Conservation (phyloP, 1,284 basidiomycete species). For the Inonotus hispidus region DNA sequence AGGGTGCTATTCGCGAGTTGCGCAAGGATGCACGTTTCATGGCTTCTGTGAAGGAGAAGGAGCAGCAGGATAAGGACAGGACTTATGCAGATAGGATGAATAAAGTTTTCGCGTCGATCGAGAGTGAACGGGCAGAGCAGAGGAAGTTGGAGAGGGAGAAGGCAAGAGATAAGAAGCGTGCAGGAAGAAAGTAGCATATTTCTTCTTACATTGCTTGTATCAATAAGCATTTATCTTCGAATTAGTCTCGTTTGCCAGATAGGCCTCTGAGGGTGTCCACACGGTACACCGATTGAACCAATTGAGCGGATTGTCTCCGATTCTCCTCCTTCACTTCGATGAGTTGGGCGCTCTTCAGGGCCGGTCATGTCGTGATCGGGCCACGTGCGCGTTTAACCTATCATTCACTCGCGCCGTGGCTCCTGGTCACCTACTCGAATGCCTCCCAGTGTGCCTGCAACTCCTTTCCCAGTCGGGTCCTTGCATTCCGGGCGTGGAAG, state of each 20-base stretch:
- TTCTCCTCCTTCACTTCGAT: no score
- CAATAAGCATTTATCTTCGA: background rate
- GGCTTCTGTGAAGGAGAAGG: conserved; percentile 80
- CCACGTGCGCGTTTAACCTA: background rate
- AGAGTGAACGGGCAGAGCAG: conserved; percentile 91
- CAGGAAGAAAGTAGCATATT: conserved; percentile 53
- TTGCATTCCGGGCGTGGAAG: conserved; percentile 34
- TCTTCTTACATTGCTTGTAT: background rate
- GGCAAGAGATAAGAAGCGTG: conserved; percentile 66
- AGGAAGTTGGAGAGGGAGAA: conserved; percentile 88
- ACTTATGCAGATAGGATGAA: conserved; percentile 79
- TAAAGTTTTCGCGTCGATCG: conserved; percentile 75
- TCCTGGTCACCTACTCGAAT: background rate
- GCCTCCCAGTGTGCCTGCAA: conserved; percentile 30
- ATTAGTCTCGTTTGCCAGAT: background rate
- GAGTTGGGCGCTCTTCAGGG: conserved; percentile 1
- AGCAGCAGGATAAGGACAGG: conserved; percentile 79
- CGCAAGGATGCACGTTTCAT: conserved; percentile 95
- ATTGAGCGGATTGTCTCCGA: no score
- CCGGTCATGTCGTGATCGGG: conserved; percentile 1
- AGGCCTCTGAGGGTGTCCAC: no score
- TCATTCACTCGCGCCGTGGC: background rate
- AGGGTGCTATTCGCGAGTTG: conserved; percentile 95
- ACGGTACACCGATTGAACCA: no score
- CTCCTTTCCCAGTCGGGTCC: conserved; percentile 33